Evolutionary conservation across 768 basidiomycete species (phyloP).

Genomic region (Rubroboletus pulcherrimus): DNA sequence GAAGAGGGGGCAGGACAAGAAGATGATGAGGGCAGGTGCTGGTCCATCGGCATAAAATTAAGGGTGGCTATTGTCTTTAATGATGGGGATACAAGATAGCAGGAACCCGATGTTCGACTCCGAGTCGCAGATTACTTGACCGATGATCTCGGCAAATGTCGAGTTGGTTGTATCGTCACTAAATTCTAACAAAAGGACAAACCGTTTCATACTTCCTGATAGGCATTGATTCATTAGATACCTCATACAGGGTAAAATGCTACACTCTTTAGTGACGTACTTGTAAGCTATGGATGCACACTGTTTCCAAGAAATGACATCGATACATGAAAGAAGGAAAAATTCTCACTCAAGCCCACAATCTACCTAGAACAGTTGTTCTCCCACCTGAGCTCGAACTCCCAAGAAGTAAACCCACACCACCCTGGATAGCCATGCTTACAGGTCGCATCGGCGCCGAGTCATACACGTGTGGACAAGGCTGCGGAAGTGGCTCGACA

Average conservation of each 20-base stretch:
- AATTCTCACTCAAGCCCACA: slow-evolving; percentile 40
- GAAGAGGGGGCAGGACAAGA: slow-evolving; percentile 85
- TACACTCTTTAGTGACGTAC: neutral
- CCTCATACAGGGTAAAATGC: neutral
- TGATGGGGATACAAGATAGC: neutral
- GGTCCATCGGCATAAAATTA: slow-evolving; percentile 29
- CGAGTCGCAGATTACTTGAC: slow-evolving; percentile 24
- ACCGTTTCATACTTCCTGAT: neutral
- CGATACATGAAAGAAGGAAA: neutral
- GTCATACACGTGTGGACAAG: slow-evolving; percentile 77
- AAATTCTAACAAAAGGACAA: neutral
- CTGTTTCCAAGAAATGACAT: neutral
- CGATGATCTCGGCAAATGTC: slow-evolving; percentile 64
- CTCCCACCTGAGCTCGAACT: slow-evolving; percentile 31
- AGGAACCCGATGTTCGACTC: neutral
- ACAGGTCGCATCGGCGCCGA: slow-evolving; percentile 72
- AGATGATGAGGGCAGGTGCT: slow-evolving; percentile 67
- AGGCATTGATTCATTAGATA: neutral
- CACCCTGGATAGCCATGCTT: slow-evolving; percentile 68
- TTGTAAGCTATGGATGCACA: neutral
- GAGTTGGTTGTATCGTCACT: too few relatives aligned
- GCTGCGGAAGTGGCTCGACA: slow-evolving; percentile 54
- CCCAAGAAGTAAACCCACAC: slow-evolving; percentile 61
- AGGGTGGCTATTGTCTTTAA: neutral
- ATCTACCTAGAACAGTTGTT: slow-evolving; percentile 57